Evolutionary conservation across 1,284 basidiomycete genomes (phyloP).

Genomic region (Paramarasmius palmivorus): DNA sequence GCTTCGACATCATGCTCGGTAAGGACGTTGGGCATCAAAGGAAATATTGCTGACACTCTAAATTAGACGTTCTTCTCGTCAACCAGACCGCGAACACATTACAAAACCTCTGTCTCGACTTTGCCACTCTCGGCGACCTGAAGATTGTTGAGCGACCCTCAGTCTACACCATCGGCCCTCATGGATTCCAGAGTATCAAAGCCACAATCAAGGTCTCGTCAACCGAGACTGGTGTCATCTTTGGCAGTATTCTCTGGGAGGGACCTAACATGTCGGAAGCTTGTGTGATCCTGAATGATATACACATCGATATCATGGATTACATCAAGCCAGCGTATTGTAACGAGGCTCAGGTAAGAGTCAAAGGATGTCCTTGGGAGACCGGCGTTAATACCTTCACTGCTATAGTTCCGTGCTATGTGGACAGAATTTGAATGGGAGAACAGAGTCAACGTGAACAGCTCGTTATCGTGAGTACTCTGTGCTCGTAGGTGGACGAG

Average conservation of each 20-base stretch:
- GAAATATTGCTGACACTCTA: slow-evolving; percentile 7
- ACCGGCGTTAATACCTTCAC: background rate
- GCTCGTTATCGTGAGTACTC: slow-evolving; percentile 66
- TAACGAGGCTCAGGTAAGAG: slow-evolving; percentile 88
- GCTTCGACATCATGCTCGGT: slow-evolving; percentile 96
- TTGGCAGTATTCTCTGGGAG: slow-evolving; percentile 98
- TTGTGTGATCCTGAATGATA: slow-evolving; percentile 94
- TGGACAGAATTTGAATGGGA: slow-evolving; percentile 99
- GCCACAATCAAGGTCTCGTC: slow-evolving; percentile 98
- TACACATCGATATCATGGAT: slow-evolving; percentile 99
- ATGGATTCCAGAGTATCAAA: slow-evolving; percentile 98
- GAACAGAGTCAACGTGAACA: slow-evolving; percentile 93
- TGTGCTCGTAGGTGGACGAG: slow-evolving; percentile 5
- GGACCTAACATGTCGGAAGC: slow-evolving; percentile 85
- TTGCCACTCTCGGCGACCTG: slow-evolving; percentile 95
- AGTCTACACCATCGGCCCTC: slow-evolving; percentile 91
- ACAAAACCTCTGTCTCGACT: slow-evolving; percentile 96
- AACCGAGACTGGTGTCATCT: slow-evolving; percentile 98
- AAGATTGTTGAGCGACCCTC: slow-evolving; percentile 96
- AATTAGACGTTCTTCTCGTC: slow-evolving; percentile 88
- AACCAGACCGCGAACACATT: slow-evolving; percentile 96
- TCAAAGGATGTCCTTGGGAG: too few species aligned
- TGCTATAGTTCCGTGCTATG: slow-evolving; percentile 85
- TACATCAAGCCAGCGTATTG: slow-evolving; percentile 98
- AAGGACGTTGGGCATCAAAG: slow-evolving; percentile 18